Conservation (phyloP, 2,329 filamentous ascomycete species). For the Fusarium nematophilum region DNA sequence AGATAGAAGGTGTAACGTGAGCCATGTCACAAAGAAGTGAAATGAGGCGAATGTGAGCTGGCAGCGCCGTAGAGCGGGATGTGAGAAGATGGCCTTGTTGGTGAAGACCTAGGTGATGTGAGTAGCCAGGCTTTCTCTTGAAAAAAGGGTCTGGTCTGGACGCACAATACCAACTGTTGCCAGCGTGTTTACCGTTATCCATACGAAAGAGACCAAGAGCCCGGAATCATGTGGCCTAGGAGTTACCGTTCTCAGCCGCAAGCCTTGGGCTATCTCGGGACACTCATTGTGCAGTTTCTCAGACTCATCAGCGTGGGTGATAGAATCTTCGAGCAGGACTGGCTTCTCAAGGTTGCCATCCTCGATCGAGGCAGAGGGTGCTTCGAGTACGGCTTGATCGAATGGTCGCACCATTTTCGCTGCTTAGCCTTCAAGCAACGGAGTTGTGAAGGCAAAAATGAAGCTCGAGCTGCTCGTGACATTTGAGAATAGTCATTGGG, state of each 20-base stretch:
- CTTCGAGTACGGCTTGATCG: too few species aligned
- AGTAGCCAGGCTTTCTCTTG: neutral
- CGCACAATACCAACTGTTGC: constrained; percentile 60
- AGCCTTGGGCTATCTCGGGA: neutral
- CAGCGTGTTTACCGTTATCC: constrained; percentile 71
- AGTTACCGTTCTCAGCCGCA: too few species aligned
- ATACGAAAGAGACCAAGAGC: constrained; percentile 40
- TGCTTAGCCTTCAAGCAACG: too few species aligned
- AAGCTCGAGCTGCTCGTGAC: too few species aligned
- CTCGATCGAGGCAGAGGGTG: too few species aligned
- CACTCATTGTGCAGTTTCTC: neutral
- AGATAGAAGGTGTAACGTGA: constrained; percentile 72
- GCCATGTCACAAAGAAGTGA: constrained; percentile 74
- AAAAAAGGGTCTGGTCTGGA: too few species aligned
- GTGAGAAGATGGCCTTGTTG: constrained; percentile 76
- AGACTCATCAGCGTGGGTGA: neutral
- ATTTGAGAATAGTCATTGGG: too few species aligned
- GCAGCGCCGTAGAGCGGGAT: constrained; percentile 65
- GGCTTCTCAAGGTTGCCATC: too few species aligned
- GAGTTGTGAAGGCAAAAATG: too few species aligned
- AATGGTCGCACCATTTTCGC: too few species aligned
- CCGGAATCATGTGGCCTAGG: too few species aligned
- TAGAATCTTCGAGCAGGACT: neutral
- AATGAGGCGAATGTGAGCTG: constrained; percentile 76
- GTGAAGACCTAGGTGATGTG: constrained; percentile 67